Evolutionary conservation across 495 filamentous ascomycete species (phyloP), one percentile per base, ranked within the genome.

Genomic region (Penicillium steckii): DNA sequence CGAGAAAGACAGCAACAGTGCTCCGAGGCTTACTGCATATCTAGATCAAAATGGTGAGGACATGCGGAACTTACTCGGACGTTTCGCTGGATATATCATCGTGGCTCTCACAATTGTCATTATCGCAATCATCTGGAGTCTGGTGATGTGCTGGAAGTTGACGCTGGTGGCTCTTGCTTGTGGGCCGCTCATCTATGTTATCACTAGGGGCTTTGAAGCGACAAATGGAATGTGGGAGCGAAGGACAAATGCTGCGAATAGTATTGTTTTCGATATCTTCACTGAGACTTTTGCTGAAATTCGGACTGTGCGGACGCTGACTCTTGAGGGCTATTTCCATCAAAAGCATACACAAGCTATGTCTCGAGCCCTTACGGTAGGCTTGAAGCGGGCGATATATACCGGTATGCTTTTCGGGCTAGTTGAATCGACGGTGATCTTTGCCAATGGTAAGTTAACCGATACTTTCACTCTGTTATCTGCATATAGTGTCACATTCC

Each of bases 1-100:
- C 58, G 88, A 91, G 52, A 72, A 80, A 21, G 75, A 86, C 2
- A 74, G 72, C 32, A 89, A 97, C 68, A 79, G 74, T 0, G 69
- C 87, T 1, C 68, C 73, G 5, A 70, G 76, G 25, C 77, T 98
- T 13, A 80, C 74, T 0, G 81, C 88, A 46, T 87, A 81, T 44
- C 79, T 97, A 3, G 89, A 94, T 58, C 80, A 89, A 43, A 87
- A 93, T 59, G 89, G 85, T 2, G 94, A 97, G 67, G 89, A 96
- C 60, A 92, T 92, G 80, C 79, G 86, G 3, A 89, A 90, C 52
- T 64, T 97, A 0, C 71, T 96, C 2, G 86, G 89, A 8, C 81
- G 87, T 33, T 96, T 95, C 61, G 81, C 84, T 5, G 87, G 84
- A 3, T 82, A 85, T 35, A 63, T 86, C 0, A 78, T 91, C 12